Conservation (phyloP, 2,329 filamentous ascomycete species). For the Aspergillus tubingensis region DNA sequence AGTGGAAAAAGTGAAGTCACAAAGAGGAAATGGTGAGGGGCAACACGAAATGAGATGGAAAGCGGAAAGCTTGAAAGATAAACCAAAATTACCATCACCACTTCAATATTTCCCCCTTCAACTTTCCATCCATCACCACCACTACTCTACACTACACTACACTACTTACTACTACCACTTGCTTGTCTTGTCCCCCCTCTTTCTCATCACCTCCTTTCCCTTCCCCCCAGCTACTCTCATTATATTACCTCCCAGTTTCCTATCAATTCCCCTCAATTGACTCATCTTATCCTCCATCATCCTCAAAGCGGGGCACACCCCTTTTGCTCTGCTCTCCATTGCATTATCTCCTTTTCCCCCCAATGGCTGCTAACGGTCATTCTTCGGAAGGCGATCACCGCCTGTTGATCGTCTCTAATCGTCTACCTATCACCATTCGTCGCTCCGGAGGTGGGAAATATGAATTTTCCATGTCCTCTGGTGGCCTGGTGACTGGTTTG, state of each 20-base stretch:
- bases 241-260: conserved; percentile 6
- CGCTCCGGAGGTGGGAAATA: conserved; percentile 88
- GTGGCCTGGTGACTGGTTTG: conserved; percentile 91
- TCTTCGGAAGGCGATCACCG: conserved; percentile 42
- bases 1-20: background rate
- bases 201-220: background rate
- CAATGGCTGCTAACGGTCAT: conserved; percentile 58
- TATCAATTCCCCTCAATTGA: background rate
- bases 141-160: background rate
- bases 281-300: background rate
- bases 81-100: conserved; percentile 6
- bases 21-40: background rate
- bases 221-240: background rate
- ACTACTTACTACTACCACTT: background rate
- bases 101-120: too few species aligned
- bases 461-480: conserved; percentile 93
- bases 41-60: background rate
- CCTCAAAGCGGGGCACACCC: conserved; percentile 3
- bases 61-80: background rate
- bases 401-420: conserved; percentile 87
- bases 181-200: too few species aligned
- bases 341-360: background rate
- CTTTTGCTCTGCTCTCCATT: background rate
- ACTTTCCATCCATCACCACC: background rate
- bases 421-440: conserved; percentile 95